Evolutionary conservation across 164 flowering plant genomes (phyloP).

Genomic region (Buxus sempervirens): DNA sequence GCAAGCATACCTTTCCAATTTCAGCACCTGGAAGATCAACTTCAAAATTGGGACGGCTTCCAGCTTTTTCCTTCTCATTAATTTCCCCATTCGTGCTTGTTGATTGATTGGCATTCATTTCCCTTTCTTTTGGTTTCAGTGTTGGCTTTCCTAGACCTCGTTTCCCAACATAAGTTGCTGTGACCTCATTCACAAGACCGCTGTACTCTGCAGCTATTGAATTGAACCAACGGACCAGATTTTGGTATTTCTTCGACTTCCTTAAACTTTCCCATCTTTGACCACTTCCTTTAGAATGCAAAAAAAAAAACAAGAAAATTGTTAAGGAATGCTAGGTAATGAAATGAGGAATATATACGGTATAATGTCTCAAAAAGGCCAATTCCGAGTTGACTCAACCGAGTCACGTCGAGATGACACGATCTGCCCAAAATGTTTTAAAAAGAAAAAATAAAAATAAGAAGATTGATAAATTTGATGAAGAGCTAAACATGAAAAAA

Average conservation of each 20-base stretch:
- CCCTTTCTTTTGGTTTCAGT: conserved; percentile 25
- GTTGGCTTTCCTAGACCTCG: conserved; percentile 44
- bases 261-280: conserved; percentile 89
- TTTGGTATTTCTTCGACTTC: conserved; percentile 76
- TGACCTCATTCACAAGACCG: conserved; percentile 42
- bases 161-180: conserved; percentile 50
- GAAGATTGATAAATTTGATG: background rate
- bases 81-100: conserved; percentile 23
- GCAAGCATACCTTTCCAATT: conserved; percentile 59
- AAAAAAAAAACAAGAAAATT: background rate
- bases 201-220: conserved; percentile 52
- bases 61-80: conserved; percentile 32
- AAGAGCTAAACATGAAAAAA: background rate
- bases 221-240: conserved; percentile 81
- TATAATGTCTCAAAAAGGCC: background rate
- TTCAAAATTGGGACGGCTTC: conserved; percentile 30
- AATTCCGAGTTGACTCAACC: background rate
- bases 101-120: conserved; percentile 28
- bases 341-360: no score
- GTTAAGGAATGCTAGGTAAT: no score
- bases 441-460: background rate
- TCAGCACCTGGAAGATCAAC: conserved; percentile 72
- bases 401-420: no score
- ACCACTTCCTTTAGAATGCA: conserved; percentile 51
- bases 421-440: no score